phyloP scores from a whole-genome alignment of 2,329 filamentous ascomycete genomes.

The Microsporum audouinii region DNA sequence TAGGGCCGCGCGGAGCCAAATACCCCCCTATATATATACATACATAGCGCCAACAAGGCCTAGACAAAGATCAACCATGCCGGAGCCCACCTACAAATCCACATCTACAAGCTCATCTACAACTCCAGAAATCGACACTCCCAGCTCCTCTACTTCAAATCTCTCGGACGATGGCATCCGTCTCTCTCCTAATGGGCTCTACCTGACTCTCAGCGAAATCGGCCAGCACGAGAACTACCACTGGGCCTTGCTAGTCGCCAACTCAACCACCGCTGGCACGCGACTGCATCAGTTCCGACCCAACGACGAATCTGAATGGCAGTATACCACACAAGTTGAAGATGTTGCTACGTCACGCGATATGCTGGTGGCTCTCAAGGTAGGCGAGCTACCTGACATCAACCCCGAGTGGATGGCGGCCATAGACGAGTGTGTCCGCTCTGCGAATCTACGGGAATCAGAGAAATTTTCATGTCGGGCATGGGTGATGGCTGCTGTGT shows the following conservation, averaged over 20 bases:
- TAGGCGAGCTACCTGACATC: constrained; percentile 11
- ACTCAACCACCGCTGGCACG: constrained; percentile 6
- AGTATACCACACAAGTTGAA: not conserved
- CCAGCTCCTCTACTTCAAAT: not conserved
- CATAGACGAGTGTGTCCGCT: constrained; percentile 3
- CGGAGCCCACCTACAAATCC: not conserved
- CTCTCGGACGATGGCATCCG: not conserved
- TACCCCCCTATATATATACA: not conserved
- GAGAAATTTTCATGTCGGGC: constrained; percentile 11
- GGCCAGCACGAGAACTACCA: constrained; percentile 8
- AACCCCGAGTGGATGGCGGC: constrained; percentile 13
- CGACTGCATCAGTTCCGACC: constrained; percentile 9
- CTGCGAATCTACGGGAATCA: not conserved
- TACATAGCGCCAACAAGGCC: not conserved
- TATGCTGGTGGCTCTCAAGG: constrained; percentile 12
- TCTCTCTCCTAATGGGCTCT: constrained; percentile 9
- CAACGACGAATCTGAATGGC: constrained; percentile 6
- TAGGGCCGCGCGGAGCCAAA: not conserved
- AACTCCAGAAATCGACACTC: not conserved
- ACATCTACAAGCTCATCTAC: not conserved
- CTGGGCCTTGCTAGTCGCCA: constrained; percentile 14
- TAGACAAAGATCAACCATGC: not conserved
- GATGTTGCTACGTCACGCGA: not conserved
- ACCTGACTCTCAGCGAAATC: constrained; percentile 11
- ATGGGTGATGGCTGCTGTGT: constrained; percentile 13